Evolutionary conservation across 208 protist species (phyloP).

Genomic region (Trypanosoma scelopori): DNA sequence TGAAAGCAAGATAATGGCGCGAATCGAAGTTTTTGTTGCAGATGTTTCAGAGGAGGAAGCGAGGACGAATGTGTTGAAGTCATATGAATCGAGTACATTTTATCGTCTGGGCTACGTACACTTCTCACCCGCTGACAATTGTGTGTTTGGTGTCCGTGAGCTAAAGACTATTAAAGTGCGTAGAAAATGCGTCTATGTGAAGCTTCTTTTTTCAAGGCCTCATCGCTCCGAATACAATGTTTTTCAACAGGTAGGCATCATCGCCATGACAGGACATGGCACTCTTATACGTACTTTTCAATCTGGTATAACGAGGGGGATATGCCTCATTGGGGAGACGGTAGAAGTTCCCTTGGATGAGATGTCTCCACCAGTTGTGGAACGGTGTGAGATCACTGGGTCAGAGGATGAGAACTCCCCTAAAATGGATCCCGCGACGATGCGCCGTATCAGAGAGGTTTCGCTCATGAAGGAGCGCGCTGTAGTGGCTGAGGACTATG

Average conservation of each 20-base stretch:
- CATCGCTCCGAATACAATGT: constrained; percentile 82
- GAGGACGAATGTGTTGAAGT: constrained; percentile 41
- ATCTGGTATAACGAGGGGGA: constrained; percentile 14
- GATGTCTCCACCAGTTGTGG: constrained; percentile 59
- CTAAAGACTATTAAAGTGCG: constrained; percentile 88
- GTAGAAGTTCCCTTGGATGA: constrained; percentile 67
- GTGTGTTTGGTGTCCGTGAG: constrained; percentile 63
- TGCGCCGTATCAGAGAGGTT: constrained; percentile 47
- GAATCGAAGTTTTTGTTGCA: constrained; percentile 81
- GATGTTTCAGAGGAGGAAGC: constrained; percentile 49
- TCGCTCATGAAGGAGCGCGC: constrained; percentile 64
- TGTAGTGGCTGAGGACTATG: constrained; percentile 87
- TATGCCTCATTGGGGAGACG: constrained; percentile 51
- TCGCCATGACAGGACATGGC: constrained; percentile 78
- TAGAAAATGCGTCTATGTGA: constrained; percentile 75
- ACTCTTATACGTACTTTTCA: constrained; percentile 42
- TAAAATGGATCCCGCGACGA: constrained; percentile 34
- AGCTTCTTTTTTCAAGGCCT: constrained; percentile 75
- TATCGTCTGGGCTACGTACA: constrained; percentile 77
- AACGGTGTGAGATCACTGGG: constrained; percentile 1
- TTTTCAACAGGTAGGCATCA: constrained; percentile 85
- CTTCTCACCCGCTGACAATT: constrained; percentile 65
- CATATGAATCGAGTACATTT: constrained; percentile 62
- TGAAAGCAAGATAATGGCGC: constrained; percentile 83
- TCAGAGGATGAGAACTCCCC: constrained; percentile 13